phyloP scores from a whole-genome alignment of 306 rosid species.

The Morella rubra region DNA sequence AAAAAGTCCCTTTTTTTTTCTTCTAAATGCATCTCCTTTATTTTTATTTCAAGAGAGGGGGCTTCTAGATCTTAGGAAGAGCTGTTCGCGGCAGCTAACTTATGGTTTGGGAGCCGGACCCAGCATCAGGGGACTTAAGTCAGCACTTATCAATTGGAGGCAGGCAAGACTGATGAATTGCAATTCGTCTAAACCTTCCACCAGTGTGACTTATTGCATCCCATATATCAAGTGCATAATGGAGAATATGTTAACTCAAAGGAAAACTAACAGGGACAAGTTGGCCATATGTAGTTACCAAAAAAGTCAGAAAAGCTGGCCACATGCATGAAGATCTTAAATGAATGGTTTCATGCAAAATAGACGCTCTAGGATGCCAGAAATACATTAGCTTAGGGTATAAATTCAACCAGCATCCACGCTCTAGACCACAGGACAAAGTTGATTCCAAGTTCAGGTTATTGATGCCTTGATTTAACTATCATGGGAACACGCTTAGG shows the following conservation, averaged over 20 bases:
- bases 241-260: not conserved
- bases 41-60: too few species aligned
- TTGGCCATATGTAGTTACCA: not conserved
- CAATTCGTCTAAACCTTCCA: too few species aligned
- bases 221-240: not conserved
- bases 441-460: not conserved
- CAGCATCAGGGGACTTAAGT: too few species aligned
- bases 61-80: too few species aligned
- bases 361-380: slow-evolving; percentile 1
- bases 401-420: not conserved
- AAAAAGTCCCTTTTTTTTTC: too few species aligned
- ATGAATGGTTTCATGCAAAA: not conserved
- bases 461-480: not conserved
- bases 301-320: not conserved
- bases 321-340: not conserved
- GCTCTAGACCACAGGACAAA: not conserved
- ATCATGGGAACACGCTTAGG: not conserved
- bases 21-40: too few species aligned
- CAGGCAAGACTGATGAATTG: too few species aligned
- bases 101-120: too few species aligned
- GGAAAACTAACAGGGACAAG: not conserved
- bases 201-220: too few species aligned
- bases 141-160: too few species aligned
- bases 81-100: too few species aligned
- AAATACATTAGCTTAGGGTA: not conserved